Evolutionary conservation across 768 basidiomycete species (phyloP).

Genomic region (Suillus clintonianus): DNA sequence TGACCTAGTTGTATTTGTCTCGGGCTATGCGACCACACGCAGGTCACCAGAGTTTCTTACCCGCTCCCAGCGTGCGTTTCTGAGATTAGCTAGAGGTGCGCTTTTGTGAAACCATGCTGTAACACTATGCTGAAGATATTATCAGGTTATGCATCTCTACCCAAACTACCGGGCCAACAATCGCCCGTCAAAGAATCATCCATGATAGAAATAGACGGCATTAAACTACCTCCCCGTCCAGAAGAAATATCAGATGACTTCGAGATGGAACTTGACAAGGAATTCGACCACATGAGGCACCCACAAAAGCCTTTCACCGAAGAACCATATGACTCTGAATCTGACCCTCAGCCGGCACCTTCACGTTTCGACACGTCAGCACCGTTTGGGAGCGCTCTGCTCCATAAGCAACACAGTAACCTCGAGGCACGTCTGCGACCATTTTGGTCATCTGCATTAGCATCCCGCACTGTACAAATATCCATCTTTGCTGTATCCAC

Average conservation of each 20-base stretch:
- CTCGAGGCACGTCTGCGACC: slow-evolving; percentile 74
- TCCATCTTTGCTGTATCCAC: slow-evolving; percentile 49
- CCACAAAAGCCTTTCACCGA: slow-evolving; percentile 2
- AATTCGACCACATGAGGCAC: slow-evolving; percentile 36
- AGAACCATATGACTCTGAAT: slow-evolving; percentile 1
- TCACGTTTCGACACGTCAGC: slow-evolving; percentile 19
- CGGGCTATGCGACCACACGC: slow-evolving; percentile 71
- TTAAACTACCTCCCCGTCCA: slow-evolving; percentile 57
- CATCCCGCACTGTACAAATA: slow-evolving; percentile 62
- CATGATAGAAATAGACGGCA: slow-evolving; percentile 34
- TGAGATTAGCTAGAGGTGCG: slow-evolving; percentile 75
- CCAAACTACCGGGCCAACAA: slow-evolving; percentile 47
- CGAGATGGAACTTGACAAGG: slow-evolving; percentile 57
- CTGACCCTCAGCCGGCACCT: slow-evolving; percentile 17
- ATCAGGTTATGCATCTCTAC: slow-evolving; percentile 72
- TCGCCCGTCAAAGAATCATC: slow-evolving; percentile 16
- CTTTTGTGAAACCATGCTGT: neutral
- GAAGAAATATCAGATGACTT: slow-evolving; percentile 61
- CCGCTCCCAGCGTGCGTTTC: slow-evolving; percentile 75
- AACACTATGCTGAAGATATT: slow-evolving; percentile 7
- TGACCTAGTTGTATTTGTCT: slow-evolving; percentile 71
- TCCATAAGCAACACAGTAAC: slow-evolving; percentile 68
- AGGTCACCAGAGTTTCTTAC: slow-evolving; percentile 61
- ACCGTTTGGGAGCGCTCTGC: slow-evolving; percentile 17
- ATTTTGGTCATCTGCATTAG: slow-evolving; percentile 78